phyloP scores from a whole-genome alignment of 2,329 filamentous ascomycete genomes.

The Gnomoniopsis smithogilvyi region DNA sequence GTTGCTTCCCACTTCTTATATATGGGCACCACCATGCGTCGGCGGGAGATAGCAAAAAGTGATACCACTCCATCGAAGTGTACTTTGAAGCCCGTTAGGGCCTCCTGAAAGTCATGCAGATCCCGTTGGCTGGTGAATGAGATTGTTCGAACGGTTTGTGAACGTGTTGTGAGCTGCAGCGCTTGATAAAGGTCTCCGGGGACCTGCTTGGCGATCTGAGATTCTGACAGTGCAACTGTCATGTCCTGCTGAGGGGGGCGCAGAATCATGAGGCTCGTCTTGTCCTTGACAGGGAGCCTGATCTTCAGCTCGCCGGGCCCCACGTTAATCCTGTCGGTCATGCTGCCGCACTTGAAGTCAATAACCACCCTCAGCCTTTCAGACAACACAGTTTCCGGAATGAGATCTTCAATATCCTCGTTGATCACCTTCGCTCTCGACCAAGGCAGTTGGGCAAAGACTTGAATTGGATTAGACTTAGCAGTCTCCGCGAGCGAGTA shows the following conservation, averaged over 20 bases:
- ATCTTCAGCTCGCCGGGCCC: slow-evolving; percentile 70
- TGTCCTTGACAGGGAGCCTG: slow-evolving; percentile 59
- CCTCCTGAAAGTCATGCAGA: slow-evolving; percentile 74
- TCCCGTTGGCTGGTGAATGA: slow-evolving; percentile 64
- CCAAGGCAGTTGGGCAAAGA: slow-evolving; percentile 57
- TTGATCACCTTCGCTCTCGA: slow-evolving; percentile 71
- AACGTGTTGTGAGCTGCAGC: slow-evolving; percentile 53
- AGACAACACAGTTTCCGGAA: slow-evolving; percentile 68
- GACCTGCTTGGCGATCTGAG: slow-evolving; percentile 59
- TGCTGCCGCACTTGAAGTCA: slow-evolving; percentile 70
- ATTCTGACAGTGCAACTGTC: slow-evolving; percentile 71
- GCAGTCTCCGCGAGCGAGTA: slow-evolving; percentile 58
- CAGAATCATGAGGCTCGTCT: slow-evolving; percentile 61
- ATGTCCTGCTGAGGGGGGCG: slow-evolving; percentile 75
- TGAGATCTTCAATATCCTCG: slow-evolving; percentile 59
- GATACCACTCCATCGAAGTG: slow-evolving; percentile 69
- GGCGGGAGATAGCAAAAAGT: slow-evolving; percentile 76
- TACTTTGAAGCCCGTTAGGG: slow-evolving; percentile 77
- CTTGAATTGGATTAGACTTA: slow-evolving; percentile 46
- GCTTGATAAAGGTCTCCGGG: slow-evolving; percentile 62
- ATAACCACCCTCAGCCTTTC: slow-evolving; percentile 73
- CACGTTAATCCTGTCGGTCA: slow-evolving; percentile 82
- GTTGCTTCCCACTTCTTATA: slow-evolving; percentile 92
- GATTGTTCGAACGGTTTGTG: slow-evolving; percentile 68
- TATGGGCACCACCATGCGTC: slow-evolving; percentile 86